A percentile compares a stretch with the other conserved stretches of the same genome.
Conservation (phyloP, 2,329 filamentous ascomycete genomes). For the Leptoxyphium fumago region DNA sequence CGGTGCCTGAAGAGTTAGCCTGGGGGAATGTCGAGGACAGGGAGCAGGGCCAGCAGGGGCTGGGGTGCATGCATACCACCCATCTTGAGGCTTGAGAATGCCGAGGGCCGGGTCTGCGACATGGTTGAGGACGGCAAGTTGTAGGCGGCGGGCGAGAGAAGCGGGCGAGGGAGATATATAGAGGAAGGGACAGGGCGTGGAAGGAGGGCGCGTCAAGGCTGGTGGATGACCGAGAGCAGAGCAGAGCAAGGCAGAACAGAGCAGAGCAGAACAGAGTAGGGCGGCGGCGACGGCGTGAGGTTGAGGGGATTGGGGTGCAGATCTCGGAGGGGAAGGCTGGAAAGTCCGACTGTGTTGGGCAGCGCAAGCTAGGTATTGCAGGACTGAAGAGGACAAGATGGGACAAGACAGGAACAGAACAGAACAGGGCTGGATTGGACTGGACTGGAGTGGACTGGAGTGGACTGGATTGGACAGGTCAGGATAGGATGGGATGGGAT, state of each 20-base stretch:
- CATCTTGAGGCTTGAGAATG: conserved; percentile 83
- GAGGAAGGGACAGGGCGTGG: background rate
- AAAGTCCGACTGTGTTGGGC: background rate
- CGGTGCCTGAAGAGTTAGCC: conserved; percentile 29
- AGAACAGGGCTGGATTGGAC: background rate
- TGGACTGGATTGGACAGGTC: background rate
- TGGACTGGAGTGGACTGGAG: background rate
- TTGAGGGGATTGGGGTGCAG: background rate
- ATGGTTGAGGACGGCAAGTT: conserved; percentile 34
- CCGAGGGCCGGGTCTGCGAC: conserved; percentile 84
- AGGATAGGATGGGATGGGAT: background rate
- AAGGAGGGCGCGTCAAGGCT: background rate
- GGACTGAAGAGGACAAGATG: background rate
- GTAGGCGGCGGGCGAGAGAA: background rate
- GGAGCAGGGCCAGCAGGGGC: conserved; percentile 4
- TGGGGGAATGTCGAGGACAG: conserved; percentile 2
- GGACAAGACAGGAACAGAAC: background rate
- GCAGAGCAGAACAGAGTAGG: background rate
- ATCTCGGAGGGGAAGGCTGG: background rate
- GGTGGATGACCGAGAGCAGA: background rate
- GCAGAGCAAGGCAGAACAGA: background rate
- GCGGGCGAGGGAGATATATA: background rate
- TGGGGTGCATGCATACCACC: conserved; percentile 58
- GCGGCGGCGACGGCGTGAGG: background rate
- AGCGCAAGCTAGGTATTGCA: no score